Evolutionary conservation across 148 eudicot species (phyloP).

Genomic region (Silene latifolia): DNA sequence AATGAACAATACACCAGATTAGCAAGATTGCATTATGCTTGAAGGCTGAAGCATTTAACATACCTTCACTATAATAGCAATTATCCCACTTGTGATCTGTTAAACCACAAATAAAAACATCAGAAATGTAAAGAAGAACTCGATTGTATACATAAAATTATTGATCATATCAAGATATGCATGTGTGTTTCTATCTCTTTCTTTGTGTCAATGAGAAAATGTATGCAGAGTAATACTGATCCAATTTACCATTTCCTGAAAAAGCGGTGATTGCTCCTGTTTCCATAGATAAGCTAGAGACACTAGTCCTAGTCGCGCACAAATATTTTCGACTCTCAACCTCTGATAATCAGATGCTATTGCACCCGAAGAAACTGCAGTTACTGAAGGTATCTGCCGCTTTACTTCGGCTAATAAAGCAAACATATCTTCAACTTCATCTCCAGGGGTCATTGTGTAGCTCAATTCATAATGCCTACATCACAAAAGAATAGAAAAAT

Average conservation of each 20-base stretch:
- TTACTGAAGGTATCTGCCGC: slow-evolving; percentile 62
- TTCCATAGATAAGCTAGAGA: slow-evolving; percentile 96
- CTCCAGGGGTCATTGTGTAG: slow-evolving; percentile 89
- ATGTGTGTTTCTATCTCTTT: not conserved
- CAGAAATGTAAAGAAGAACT: slow-evolving; percentile 7
- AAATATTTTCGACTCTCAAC: slow-evolving; percentile 89
- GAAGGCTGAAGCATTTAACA: too few relatives aligned
- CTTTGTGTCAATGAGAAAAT: not conserved
- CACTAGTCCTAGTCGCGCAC: slow-evolving; percentile 89
- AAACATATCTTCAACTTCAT: slow-evolving; percentile 95
- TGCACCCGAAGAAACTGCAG: slow-evolving; percentile 94
- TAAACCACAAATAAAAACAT: slow-evolving; percentile 18
- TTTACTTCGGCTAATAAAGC: slow-evolving; percentile 74
- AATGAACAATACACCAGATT: too few relatives aligned
- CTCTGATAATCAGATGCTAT: slow-evolving; percentile 98
- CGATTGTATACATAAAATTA: not conserved
- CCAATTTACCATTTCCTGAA: slow-evolving; percentile 70
- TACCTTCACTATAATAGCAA: slow-evolving; percentile 81
- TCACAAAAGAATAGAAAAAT: slow-evolving; percentile 14
- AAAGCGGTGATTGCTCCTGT: slow-evolving; percentile 82
- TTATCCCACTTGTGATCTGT: slow-evolving; percentile 68
- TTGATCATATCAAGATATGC: not conserved
- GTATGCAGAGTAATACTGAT: not conserved
- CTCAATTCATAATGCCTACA: slow-evolving; percentile 72
- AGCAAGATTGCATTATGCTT: too few relatives aligned